Base-by-base conservation (phyloP, 1,284 basidiomycete genomes). In the Crucibulum cyathiforme region DNA sequence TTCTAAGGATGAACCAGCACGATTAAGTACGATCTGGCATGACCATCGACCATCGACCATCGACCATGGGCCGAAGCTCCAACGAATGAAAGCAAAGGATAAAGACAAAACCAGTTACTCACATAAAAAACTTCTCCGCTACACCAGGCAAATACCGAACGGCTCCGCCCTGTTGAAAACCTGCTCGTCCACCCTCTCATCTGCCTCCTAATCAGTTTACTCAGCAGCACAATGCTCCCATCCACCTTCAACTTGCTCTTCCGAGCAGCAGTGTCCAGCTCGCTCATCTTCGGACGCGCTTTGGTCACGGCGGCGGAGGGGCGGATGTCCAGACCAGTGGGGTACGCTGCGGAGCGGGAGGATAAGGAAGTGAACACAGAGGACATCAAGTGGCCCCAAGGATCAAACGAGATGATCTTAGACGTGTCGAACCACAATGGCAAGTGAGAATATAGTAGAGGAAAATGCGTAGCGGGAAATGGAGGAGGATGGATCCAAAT, bases 131-230 rank as follows among this genome's bases (percentile, higher is more conserved):
- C 36, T 95, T 83, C 66, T 93, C 89, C 1, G 95, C 94, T 0
- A 97, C 89, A n/a, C 96, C 95, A 41, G 97, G 96, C 0, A 98
- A 80, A 74, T 92, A 95, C 96, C 96, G 98, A 10, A 98, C 95
- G 0, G 94, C 78, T 98, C 96, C 35, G 98, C 87, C n/a, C 96
- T 96, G 34, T 89, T 89, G 67, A 93, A 88, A 38, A 83, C 84
- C 15, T 80, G 77, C n/a, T n/a, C n/a, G 54, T 82, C 87, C 63
- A 73, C 70, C 0, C 82, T 80, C 5, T 87, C 89, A 67, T 92
- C 90, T 15, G 80, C 59, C 90, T 89, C 62, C 69, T 77, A 58
- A 86, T 64, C 47, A 87, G 89, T 19, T 74, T 73, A 66, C 85
- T 90, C 76, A 85, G 85, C 60, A 93, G 74, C 43, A 96, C 90